A percentile compares a stretch with the other conserved stretches of the same genome.
Evolutionary conservation across 768 basidiomycete species (phyloP).

Genomic region (Coprinopsis marcescibilis): DNA sequence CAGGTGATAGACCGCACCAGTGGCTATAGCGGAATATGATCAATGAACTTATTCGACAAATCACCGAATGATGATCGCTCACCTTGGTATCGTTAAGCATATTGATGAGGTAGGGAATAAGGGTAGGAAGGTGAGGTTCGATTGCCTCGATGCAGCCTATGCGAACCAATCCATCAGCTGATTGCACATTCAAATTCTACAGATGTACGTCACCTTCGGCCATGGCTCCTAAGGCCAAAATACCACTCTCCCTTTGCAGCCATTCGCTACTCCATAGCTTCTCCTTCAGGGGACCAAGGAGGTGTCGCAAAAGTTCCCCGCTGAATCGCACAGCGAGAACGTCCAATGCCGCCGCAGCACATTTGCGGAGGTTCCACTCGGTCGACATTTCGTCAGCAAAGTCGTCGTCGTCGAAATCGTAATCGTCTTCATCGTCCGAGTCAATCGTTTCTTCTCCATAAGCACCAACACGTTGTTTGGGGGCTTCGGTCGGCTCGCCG

Average conservation of each 20-base stretch:
- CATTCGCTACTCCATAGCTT: conserved; percentile 92
- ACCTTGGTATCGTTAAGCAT: conserved; percentile 92
- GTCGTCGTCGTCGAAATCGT: conserved; percentile 82
- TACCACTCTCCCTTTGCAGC: conserved; percentile 92
- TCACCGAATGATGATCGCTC: conserved; percentile 15
- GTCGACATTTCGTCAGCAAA: conserved; percentile 96
- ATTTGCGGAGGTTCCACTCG: conserved; percentile 98
- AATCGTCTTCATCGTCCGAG: conserved; percentile 84
- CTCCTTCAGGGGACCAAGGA: conserved; percentile 85
- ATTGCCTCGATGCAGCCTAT: conserved; percentile 94
- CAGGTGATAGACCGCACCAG: conserved; percentile 97
- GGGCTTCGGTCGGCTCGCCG: conserved; percentile 31
- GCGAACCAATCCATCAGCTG: conserved; percentile 7
- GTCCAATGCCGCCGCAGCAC: conserved; percentile 94
- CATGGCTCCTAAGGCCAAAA: conserved; percentile 95
- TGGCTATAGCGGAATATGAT: conserved; percentile 47
- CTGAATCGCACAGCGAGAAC: conserved; percentile 93
- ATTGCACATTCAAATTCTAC: background rate
- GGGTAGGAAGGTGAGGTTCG: conserved; percentile 88
- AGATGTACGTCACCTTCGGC: conserved; percentile 80
- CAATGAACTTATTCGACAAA: conserved; percentile 10
- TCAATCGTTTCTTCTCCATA: conserved; percentile 81
- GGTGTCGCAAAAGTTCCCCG: conserved; percentile 80
- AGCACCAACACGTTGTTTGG: conserved; percentile 47
- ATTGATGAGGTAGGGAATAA: conserved; percentile 89